phyloP scores from a whole-genome alignment of 257 asterid genomes.

The Gardenia jasminoides region DNA sequence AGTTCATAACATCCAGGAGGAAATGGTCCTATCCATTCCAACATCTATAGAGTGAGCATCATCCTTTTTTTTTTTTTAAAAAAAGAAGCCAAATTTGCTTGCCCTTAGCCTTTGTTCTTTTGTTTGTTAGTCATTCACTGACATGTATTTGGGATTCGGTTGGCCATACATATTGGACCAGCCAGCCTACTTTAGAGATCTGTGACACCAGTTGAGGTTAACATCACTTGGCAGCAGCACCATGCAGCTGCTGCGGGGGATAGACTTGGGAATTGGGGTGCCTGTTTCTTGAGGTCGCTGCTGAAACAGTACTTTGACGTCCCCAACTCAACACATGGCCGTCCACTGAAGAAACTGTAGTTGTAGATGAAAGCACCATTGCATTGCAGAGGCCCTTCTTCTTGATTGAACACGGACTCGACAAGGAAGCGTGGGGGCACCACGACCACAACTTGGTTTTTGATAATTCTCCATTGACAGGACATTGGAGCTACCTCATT shows the following conservation, averaged over 20 bases:
- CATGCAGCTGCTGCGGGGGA: background rate
- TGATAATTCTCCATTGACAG: constrained; percentile 12
- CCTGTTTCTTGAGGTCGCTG: constrained; percentile 17
- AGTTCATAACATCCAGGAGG: background rate
- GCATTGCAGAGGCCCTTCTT: background rate
- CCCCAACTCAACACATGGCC: constrained; percentile 10
- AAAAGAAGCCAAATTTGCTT: background rate
- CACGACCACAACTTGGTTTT: background rate
- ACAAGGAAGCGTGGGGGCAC: background rate
- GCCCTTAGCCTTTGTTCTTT: background rate
- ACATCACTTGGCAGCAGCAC: constrained; percentile 7
- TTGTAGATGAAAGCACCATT: constrained; percentile 13
- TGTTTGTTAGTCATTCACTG: background rate
- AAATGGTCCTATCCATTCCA: constrained; percentile 7
- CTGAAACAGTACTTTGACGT: constrained; percentile 1
- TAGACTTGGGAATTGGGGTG: constrained; percentile 8
- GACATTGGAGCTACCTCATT: constrained; percentile 17
- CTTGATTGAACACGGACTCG: background rate
- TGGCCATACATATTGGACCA: constrained; percentile 12
- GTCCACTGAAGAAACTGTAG: background rate
- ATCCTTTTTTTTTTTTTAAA: background rate
- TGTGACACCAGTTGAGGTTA: constrained; percentile 9
- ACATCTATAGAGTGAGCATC: background rate
- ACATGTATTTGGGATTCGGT: background rate
- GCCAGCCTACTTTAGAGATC: background rate